phyloP scores from a whole-genome alignment of 495 filamentous ascomycete genomes.

The Tuber brumale region DNA sequence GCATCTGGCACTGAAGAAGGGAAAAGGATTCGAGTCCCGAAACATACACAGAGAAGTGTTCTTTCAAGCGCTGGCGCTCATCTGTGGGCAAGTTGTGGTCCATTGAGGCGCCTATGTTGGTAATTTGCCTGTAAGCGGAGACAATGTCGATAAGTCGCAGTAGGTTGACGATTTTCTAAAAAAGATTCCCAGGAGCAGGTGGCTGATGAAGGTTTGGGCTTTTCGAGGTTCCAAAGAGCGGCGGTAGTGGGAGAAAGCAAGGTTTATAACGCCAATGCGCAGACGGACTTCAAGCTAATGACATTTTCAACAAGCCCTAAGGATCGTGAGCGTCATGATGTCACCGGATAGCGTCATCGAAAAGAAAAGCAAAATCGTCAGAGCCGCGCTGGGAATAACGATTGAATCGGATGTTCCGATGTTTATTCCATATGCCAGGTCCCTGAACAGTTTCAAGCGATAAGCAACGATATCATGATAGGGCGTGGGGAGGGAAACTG shows the following conservation, averaged over 20 bases:
- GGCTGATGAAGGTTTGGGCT: neutral
- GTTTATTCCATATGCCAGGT: constrained; percentile 6
- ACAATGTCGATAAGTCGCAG: neutral
- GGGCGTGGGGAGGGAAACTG: neutral
- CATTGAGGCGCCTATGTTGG: constrained; percentile 3
- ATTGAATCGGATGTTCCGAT: constrained; percentile 3
- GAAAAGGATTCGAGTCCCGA: neutral
- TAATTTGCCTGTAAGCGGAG: neutral
- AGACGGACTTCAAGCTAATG: neutral
- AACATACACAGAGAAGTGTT: constrained; percentile 30
- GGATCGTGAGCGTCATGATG: constrained; percentile 5
- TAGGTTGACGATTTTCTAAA: neutral
- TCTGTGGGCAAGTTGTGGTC: neutral
- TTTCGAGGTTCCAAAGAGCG: neutral
- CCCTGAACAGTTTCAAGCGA: constrained; percentile 3
- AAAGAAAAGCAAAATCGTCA: neutral
- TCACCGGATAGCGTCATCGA: constrained; percentile 1
- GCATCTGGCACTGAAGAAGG: neutral
- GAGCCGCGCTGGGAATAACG: neutral
- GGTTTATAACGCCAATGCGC: neutral
- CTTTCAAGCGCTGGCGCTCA: constrained; percentile 16
- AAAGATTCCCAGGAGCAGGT: neutral
- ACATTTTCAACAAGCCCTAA: neutral
- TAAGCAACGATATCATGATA: neutral
- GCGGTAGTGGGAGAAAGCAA: neutral